These are phyloP conservation scores for Pseudopithomyces chartarum DNA, from an alignment of 2,329 filamentous ascomycete species.

Conservation along the genomic window DNA sequence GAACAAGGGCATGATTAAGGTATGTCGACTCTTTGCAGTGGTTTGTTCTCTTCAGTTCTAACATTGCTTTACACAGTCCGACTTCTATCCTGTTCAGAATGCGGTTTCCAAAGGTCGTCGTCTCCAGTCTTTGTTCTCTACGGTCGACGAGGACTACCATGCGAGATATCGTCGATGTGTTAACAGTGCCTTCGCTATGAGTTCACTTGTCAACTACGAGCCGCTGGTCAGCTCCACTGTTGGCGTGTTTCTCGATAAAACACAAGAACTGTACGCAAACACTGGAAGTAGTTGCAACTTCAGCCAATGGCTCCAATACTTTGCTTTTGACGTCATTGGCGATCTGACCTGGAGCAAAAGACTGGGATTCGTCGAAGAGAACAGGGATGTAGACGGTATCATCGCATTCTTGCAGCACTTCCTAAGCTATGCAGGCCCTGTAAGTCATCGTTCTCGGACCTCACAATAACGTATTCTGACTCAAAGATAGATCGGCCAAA, in stretches of 20 bases:
- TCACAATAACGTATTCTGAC: conserved; percentile 14
- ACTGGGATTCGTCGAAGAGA: conserved; percentile 75
- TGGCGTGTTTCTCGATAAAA: conserved; percentile 67
- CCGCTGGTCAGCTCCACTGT: conserved; percentile 79
- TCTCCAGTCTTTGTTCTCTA: conserved; percentile 76
- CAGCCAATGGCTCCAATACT: conserved; percentile 76
- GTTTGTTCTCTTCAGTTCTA: background rate
- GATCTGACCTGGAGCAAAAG: conserved; percentile 77
- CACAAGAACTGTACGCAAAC: conserved; percentile 48
- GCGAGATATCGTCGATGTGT: conserved; percentile 75
- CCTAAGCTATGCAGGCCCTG: conserved; percentile 73
- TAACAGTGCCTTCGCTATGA: conserved; percentile 79
- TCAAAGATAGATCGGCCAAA: conserved; percentile 67
- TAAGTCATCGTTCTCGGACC: conserved; percentile 45
- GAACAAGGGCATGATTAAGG: conserved; percentile 81
- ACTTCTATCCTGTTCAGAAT: conserved; percentile 81
- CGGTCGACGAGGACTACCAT: conserved; percentile 75
- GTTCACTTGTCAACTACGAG: conserved; percentile 76
- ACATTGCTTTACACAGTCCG: conserved; percentile 59
- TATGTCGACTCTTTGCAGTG: conserved; percentile 38
- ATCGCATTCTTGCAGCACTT: conserved; percentile 67
- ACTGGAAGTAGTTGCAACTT: conserved; percentile 63
- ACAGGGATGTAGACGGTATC: conserved; percentile 77
- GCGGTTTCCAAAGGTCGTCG: conserved; percentile 70
- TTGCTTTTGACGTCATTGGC: conserved; percentile 81